Percentiles rank a stretch among this genome's conserved stretches.
Conservation (phyloP, 2,329 filamentous ascomycete species). For the Fragosphaeria purpurea region DNA sequence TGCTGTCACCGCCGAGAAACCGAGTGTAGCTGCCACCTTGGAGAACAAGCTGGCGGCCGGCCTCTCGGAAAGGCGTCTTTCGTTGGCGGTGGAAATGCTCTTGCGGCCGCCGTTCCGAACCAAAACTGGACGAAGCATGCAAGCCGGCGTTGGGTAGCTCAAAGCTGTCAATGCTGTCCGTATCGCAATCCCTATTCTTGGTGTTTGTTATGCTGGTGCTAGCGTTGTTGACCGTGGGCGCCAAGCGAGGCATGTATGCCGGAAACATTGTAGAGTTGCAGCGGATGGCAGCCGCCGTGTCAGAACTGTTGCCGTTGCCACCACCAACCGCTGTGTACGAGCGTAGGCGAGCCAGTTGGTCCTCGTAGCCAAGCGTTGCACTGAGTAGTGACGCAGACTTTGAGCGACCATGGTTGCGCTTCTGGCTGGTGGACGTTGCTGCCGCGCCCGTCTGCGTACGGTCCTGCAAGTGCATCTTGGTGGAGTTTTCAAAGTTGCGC, state of each 20-base stretch:
- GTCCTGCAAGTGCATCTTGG: background rate
- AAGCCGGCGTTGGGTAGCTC: constrained; percentile 11
- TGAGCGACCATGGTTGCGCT: too few relatives aligned
- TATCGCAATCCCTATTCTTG: constrained; percentile 2
- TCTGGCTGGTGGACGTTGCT: background rate
- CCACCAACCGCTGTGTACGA: too few relatives aligned
- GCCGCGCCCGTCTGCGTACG: background rate
- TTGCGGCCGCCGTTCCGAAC: background rate
- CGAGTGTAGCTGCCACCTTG: background rate
- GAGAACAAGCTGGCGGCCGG: background rate
- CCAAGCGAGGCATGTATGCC: background rate
- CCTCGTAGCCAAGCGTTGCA: background rate
- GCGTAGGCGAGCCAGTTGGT: background rate
- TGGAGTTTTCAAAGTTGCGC: background rate
- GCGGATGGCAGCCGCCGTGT: too few relatives aligned
- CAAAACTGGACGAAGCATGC: background rate
- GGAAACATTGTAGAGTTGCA: too few relatives aligned
- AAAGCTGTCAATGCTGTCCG: constrained; percentile 14
- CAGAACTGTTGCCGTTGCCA: too few relatives aligned
- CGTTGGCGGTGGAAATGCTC: background rate
- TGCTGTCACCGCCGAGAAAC: background rate
- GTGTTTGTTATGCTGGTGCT: background rate
- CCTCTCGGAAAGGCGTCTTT: background rate
- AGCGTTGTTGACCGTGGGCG: background rate
- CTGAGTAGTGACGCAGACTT: background rate